Conservation (phyloP, 2,329 filamentous ascomycete genomes). For the Trichoderma lentiforme region DNA sequence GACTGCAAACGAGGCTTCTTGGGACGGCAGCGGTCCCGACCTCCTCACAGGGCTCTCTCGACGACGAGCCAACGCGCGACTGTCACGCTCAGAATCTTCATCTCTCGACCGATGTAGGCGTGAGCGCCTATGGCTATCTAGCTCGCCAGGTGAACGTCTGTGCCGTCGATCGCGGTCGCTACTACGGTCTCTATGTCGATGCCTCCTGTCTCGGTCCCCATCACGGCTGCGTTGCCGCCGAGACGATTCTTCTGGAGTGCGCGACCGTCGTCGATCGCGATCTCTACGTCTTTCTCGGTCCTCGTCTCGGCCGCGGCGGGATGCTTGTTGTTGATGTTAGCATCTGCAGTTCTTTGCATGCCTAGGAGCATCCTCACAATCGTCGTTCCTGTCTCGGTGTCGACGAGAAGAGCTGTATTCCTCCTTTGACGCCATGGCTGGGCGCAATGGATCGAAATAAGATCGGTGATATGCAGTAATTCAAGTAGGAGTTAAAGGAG, state of each 20-base stretch:
- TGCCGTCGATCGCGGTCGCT: slow-evolving; percentile 28
- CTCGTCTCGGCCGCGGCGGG: slow-evolving; percentile 24
- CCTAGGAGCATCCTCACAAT: slow-evolving; percentile 11
- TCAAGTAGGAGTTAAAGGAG: background rate
- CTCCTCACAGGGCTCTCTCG: slow-evolving; percentile 28
- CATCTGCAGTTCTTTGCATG: slow-evolving; percentile 24
- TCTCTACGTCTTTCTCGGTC: slow-evolving; percentile 28
- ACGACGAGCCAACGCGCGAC: slow-evolving; percentile 18
- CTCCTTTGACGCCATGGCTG: slow-evolving; percentile 28
- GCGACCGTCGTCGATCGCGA: slow-evolving; percentile 33
- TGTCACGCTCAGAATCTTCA: slow-evolving; percentile 23
- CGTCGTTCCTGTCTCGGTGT: slow-evolving; percentile 12
- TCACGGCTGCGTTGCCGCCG: slow-evolving; percentile 19
- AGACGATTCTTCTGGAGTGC: slow-evolving; percentile 29
- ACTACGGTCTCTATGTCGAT: slow-evolving; percentile 26
- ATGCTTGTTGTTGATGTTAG: slow-evolving; percentile 21
- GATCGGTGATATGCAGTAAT: background rate
- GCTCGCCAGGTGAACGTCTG: slow-evolving; percentile 34
- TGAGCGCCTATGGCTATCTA: slow-evolving; percentile 26
- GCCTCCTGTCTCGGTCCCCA: slow-evolving; percentile 4
- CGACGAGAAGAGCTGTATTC: slow-evolving; percentile 22
- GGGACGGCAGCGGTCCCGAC: slow-evolving; percentile 55
- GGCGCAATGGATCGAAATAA: background rate
- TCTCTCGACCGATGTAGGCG: slow-evolving; percentile 17
- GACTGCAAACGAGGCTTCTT: slow-evolving; percentile 59